phyloP scores from a whole-genome alignment of 768 basidiomycete species.

The Rubroboletus satanas region DNA sequence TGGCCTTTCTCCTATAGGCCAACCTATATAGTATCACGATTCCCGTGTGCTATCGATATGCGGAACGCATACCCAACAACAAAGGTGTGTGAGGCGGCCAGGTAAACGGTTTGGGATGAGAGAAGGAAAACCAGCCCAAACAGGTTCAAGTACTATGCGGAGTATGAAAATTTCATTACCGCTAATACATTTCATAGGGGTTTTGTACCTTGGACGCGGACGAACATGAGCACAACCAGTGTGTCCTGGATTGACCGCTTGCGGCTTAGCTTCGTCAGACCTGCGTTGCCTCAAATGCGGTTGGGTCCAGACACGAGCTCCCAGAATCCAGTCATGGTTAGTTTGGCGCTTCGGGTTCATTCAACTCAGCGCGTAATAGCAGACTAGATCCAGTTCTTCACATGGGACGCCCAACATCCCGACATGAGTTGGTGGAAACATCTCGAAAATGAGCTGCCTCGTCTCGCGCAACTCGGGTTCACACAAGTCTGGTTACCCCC shows the following conservation, averaged over 20 bases:
- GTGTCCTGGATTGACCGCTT: constrained; percentile 25
- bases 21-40: constrained; percentile 37
- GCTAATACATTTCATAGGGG: background rate
- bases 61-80: constrained; percentile 57
- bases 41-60: constrained; percentile 47
- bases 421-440: constrained; percentile 78
- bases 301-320: constrained; percentile 47
- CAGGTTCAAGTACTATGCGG: constrained; percentile 17
- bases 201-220: background rate
- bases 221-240: constrained; percentile 9
- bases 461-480: constrained; percentile 61
- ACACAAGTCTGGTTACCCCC: constrained; percentile 85
- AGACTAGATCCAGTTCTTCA: constrained; percentile 74
- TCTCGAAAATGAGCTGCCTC: constrained; percentile 61
- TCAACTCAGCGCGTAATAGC: background rate
- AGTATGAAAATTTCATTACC: constrained; percentile 16
- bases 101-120: constrained; percentile 35
- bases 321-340: constrained; percentile 67
- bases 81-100: constrained; percentile 45
- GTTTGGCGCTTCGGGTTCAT: constrained; percentile 11
- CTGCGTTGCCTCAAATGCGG: constrained; percentile 58
- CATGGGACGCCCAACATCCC: constrained; percentile 64
- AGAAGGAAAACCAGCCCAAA: background rate
- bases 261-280: constrained; percentile 17
- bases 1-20: constrained; percentile 57